phyloP scores from a whole-genome alignment of 208 protist species.

The Tritrichomonas musculus region DNA sequence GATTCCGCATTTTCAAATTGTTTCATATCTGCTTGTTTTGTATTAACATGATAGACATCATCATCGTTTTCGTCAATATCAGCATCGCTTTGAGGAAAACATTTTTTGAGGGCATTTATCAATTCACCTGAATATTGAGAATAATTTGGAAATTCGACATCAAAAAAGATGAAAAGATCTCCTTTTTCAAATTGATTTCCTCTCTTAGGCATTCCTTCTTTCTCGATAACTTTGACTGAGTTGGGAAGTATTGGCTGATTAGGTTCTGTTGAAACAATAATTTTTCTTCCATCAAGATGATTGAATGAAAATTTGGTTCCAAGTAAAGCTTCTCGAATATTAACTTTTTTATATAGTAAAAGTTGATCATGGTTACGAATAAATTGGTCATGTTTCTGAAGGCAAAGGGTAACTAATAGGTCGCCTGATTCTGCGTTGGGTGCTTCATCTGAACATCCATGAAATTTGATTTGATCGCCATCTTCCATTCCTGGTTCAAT shows the following conservation, averaged over 20 bases:
- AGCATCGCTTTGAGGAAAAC: background rate
- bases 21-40: background rate
- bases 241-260: background rate
- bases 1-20: background rate
- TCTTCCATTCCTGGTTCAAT: conserved; percentile 3
- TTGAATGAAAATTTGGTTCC: background rate
- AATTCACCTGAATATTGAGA: background rate
- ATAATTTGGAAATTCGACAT: conserved; percentile 19
- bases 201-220: background rate
- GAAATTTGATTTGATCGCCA: background rate
- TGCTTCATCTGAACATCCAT: background rate
- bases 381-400: background rate
- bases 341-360: background rate
- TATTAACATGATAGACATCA: background rate
- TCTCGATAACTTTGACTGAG: background rate
- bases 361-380: background rate
- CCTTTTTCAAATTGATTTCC: background rate
- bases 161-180: background rate
- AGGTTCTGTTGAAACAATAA: background rate
- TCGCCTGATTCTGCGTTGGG: background rate
- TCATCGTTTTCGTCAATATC: background rate
- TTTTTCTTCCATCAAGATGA: background rate
- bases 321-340: background rate
- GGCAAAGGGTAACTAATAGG: background rate
- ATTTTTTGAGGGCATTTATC: background rate